A percentile compares a stretch with the other conserved stretches of the same genome.
Conservation (phyloP, 306 rosid species). For the Glycine tomentella region DNA sequence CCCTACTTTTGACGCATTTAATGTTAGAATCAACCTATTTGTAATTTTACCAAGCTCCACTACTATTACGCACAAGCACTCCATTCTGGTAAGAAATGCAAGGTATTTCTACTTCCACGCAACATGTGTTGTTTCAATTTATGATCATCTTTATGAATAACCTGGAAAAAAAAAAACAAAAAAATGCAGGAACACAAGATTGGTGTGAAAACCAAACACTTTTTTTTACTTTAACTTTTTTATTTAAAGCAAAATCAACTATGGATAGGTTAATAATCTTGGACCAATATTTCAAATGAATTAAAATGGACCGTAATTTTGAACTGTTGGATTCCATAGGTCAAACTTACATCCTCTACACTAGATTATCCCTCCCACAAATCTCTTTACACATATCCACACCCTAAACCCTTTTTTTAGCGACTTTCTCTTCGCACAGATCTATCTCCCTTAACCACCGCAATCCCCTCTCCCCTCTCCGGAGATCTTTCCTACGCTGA, state of each 20-base stretch:
- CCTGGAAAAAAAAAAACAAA: neutral
- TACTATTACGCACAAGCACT: neutral
- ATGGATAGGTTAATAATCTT: neutral
- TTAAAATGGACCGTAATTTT: no score
- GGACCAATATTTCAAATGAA: no score
- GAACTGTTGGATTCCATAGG: no score
- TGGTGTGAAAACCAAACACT: neutral
- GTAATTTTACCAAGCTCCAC: neutral
- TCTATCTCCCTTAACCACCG: no score
- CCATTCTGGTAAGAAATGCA: constrained; percentile 33
- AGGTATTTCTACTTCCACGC: constrained; percentile 38
- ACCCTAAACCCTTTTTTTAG: no score
- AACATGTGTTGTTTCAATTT: neutral
- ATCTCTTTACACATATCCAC: no score
- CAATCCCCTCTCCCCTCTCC: no score
- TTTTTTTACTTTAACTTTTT: neutral
- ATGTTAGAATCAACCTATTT: neutral
- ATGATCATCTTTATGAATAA: neutral
- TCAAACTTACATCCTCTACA: no score
- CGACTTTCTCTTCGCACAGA: no score
- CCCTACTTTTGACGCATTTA: neutral
- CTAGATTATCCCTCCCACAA: no score
- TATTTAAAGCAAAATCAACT: neutral
- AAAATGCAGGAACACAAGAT: neutral
- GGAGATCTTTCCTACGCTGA: no score